phyloP scores from a whole-genome alignment of 805 yeast species.

The Blastobotrys mokoenaii region DNA sequence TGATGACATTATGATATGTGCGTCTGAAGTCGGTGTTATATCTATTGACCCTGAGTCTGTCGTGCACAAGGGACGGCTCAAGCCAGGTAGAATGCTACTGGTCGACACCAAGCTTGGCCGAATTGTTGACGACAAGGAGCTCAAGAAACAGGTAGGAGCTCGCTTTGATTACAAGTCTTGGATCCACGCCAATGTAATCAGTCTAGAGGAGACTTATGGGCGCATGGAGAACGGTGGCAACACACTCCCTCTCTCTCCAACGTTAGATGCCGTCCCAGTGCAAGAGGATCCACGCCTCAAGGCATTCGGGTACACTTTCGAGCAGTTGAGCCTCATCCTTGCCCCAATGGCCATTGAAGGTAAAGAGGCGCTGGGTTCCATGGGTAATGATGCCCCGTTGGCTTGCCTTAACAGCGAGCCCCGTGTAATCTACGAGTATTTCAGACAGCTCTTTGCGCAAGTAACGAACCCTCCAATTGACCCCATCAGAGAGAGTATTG shows the following conservation, averaged over 20 bases:
- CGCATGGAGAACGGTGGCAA: constrained; percentile 43
- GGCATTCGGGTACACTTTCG: constrained; percentile 92
- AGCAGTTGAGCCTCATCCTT: constrained; percentile 72
- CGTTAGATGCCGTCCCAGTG: constrained; percentile 33
- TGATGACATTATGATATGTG: constrained; percentile 94
- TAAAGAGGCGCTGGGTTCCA: constrained; percentile 92
- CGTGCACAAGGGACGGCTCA: constrained; percentile 84
- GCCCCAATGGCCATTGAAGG: constrained; percentile 92
- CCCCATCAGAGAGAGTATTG: constrained; percentile 93
- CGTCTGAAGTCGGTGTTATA: constrained; percentile 96
- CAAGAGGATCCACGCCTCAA: constrained; percentile 76
- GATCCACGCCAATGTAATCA: constrained; percentile 79
- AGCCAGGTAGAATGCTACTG: constrained; percentile 92
- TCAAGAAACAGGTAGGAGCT: constrained; percentile 69
- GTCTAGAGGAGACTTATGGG: constrained; percentile 63
- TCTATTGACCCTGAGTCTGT: constrained; percentile 77
- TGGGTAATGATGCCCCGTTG: constrained; percentile 96
- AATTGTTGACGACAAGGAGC: constrained; percentile 86
- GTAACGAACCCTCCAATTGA: constrained; percentile 98
- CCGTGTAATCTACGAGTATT: constrained; percentile 81
- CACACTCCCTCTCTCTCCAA: constrained; percentile 16
- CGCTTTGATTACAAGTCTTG: constrained; percentile 90
- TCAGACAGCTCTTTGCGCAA: constrained; percentile 94
- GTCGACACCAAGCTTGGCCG: constrained; percentile 91
- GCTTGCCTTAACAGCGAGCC: constrained; percentile 96